These are phyloP conservation scores for Xylaria acuta DNA, from an alignment of 495 filamentous ascomycete species.

Conservation along the genomic window DNA sequence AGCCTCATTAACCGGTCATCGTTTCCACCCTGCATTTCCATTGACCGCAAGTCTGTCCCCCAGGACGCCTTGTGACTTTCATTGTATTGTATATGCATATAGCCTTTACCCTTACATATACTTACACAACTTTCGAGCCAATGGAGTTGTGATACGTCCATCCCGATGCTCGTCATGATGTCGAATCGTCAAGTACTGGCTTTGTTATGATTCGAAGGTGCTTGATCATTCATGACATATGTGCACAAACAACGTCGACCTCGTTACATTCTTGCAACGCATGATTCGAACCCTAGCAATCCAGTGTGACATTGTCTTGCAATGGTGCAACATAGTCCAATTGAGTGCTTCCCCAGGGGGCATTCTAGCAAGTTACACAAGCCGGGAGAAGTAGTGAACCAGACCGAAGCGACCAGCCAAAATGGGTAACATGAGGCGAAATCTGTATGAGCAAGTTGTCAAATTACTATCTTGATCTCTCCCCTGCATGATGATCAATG, in stretches of 20 bases:
- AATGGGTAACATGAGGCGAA: conserved; percentile 28
- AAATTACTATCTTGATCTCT: not conserved
- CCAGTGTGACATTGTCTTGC: conserved; percentile 17
- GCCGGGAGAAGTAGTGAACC: not conserved
- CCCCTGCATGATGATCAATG: not conserved
- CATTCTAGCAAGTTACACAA: conserved; percentile 18
- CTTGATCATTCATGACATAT: not conserved
- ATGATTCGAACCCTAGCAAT: conserved; percentile 13
- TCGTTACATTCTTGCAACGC: conserved; percentile 15
- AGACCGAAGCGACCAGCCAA: conserved; percentile 5
- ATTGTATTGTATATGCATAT: not conserved
- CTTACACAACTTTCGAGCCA: conserved; percentile 1
- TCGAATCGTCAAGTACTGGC: not conserved
- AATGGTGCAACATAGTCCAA: not conserved
- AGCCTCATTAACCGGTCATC: not conserved
- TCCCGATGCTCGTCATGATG: not conserved
- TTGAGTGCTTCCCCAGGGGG: conserved; percentile 5
- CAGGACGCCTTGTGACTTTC: not conserved
- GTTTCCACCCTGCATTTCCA: not conserved
- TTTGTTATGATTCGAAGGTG: conserved; percentile 1
- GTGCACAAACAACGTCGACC: conserved; percentile 13
- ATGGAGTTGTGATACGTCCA: not conserved
- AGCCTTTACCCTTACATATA: not conserved
- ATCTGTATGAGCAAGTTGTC: not conserved
- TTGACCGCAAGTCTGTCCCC: not conserved